Evolutionary conservation across 257 asterid genomes (phyloP).

Genomic region (Ocimum tenuiflorum): DNA sequence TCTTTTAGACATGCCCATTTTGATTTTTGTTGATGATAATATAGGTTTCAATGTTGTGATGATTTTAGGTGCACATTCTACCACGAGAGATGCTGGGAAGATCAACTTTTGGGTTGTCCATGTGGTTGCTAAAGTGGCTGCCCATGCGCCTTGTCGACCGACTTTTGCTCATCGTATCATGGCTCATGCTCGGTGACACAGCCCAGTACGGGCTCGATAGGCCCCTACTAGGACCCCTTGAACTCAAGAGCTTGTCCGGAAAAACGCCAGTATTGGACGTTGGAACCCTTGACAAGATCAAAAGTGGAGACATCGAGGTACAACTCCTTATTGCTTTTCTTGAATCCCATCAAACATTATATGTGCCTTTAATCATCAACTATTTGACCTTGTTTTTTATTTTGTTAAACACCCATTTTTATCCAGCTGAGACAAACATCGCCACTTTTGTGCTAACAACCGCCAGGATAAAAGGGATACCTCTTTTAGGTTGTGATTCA

Average conservation of each 20-base stretch:
- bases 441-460: conserved; percentile 32
- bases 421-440: conserved; percentile 27
- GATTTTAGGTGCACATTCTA: conserved; percentile 61
- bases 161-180: too few species aligned
- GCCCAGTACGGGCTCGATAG: too few species aligned
- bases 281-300: too few species aligned
- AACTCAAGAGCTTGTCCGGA: too few species aligned
- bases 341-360: background rate
- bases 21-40: too few species aligned
- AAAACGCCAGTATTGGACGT: too few species aligned
- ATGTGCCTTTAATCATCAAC: conserved; percentile 15
- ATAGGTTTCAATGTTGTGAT: background rate
- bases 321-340: too few species aligned
- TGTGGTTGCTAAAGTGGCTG: conserved; percentile 73
- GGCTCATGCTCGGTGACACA: too few species aligned
- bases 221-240: too few species aligned
- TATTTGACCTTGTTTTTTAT: conserved; percentile 13
- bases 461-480: background rate
- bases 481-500: conserved; percentile 6
- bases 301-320: too few species aligned
- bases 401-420: conserved; percentile 13
- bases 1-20: too few species aligned
- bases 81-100: conserved; percentile 72
- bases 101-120: conserved; percentile 71
- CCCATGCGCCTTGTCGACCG: too few species aligned